A percentile compares a stretch with the other conserved stretches of the same genome.
phyloP scores from a whole-genome alignment of 116 monocot species.

The Posidonia oceanica region DNA sequence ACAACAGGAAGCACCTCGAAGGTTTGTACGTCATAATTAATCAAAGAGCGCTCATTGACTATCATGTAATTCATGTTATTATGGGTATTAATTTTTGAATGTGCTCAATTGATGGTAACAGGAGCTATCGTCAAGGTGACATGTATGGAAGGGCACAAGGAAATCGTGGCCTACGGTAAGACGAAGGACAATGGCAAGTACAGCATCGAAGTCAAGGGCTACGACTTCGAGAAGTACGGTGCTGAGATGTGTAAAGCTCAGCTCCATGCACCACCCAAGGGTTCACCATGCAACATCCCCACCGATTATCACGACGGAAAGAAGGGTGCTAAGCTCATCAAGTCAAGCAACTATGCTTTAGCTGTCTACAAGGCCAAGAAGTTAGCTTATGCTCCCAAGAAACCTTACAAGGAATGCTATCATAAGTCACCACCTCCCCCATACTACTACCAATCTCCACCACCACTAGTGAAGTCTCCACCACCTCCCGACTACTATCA shows the following conservation, averaged over 20 bases:
- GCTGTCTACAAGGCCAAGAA: slow-evolving; percentile 24
- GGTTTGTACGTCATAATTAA: slow-evolving; percentile 5
- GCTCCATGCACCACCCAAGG: slow-evolving; percentile 23
- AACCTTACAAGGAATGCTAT: slow-evolving; percentile 18
- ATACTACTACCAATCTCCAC: slow-evolving; percentile 22
- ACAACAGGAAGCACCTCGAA: slow-evolving; percentile 14
- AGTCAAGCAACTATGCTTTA: slow-evolving; percentile 1
- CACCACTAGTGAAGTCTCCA: background rate
- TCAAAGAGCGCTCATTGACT: background rate
- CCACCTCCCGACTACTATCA: background rate
- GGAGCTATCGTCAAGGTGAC: slow-evolving; percentile 32
- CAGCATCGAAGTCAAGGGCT: slow-evolving; percentile 15
- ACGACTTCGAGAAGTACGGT: slow-evolving; percentile 19
- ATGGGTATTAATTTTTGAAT: background rate
- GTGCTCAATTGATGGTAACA: background rate
- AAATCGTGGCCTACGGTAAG: slow-evolving; percentile 16
- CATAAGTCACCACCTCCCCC: slow-evolving; percentile 2
- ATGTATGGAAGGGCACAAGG: slow-evolving; percentile 11
- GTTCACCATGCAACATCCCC: slow-evolving; percentile 26
- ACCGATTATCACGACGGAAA: slow-evolving; percentile 17
- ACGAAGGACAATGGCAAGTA: slow-evolving; percentile 26
- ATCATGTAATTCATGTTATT: background rate
- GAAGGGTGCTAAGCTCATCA: slow-evolving; percentile 16
- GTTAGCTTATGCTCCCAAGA: slow-evolving; percentile 27
- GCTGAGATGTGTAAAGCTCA: slow-evolving; percentile 17